phyloP scores from a whole-genome alignment of 2,329 filamentous ascomycete genomes.

The Emmonsiellopsis sp. region DNA sequence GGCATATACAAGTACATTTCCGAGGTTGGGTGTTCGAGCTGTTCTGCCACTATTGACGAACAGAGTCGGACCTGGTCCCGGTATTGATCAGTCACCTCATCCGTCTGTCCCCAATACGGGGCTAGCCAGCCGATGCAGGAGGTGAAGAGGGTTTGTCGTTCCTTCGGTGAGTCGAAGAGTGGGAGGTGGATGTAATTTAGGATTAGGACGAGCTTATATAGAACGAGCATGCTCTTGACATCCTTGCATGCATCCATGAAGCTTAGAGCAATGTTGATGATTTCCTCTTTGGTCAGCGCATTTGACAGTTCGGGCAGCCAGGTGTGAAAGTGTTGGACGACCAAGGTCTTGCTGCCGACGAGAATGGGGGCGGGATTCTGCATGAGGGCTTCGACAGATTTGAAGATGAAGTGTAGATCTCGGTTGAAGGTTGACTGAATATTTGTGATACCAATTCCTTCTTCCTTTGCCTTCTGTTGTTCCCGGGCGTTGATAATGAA shows the following conservation, averaged over 20 bases:
- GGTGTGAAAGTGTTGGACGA: conserved; percentile 92
- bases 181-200: conserved; percentile 80
- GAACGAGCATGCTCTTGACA: conserved; percentile 80
- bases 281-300: conserved; percentile 70
- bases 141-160: conserved; percentile 62
- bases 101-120: conserved; percentile 79
- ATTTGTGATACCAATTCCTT: conserved; percentile 72
- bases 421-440: conserved; percentile 65
- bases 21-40: conserved; percentile 67
- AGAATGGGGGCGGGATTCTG: conserved; percentile 73
- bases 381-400: conserved; percentile 83
- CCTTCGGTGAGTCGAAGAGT: conserved; percentile 70
- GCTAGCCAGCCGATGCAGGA: conserved; percentile 87
- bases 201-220: conserved; percentile 88
- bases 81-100: conserved; percentile 72
- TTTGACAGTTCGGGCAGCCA: conserved; percentile 89
- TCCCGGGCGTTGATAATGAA: conserved; percentile 86
- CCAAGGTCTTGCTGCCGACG: conserved; percentile 87
- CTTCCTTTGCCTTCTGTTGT: conserved; percentile 82
- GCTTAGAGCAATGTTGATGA: conserved; percentile 81
- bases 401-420: conserved; percentile 80
- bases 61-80: conserved; percentile 87
- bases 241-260: conserved; percentile 85
- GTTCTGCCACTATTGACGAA: conserved; percentile 82
- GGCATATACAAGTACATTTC: conserved; percentile 84